Evolutionary conservation across 495 filamentous ascomycete genomes (phyloP).

Genomic region (Chaetomium cochliodes): DNA sequence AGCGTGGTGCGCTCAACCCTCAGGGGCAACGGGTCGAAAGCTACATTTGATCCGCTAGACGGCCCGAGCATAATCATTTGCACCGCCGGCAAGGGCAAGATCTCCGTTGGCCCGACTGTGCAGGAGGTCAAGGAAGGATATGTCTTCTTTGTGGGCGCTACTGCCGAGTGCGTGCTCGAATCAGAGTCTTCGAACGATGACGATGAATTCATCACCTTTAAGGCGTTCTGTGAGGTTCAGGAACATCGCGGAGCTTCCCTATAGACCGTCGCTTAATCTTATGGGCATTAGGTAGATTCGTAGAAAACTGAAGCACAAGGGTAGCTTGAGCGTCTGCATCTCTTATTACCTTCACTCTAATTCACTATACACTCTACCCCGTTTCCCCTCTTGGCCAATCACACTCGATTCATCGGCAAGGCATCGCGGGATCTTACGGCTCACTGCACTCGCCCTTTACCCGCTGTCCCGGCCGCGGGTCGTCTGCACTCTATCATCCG

Average conservation of each 20-base stretch:
- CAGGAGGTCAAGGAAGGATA: constrained; percentile 70
- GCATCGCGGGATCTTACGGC: not conserved
- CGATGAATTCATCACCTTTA: constrained; percentile 80
- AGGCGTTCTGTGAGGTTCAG: constrained; percentile 88
- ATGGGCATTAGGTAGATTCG: not conserved
- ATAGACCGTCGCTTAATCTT: not conserved
- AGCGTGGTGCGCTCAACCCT: constrained; percentile 81
- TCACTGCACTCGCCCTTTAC: not conserved
- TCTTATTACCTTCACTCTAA: not conserved
- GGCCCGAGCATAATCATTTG: constrained; percentile 93
- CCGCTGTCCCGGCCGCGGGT: not conserved
- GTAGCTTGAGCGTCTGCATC: not conserved
- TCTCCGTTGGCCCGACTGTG: constrained; percentile 70
- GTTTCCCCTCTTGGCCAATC: not conserved
- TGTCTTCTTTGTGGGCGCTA: constrained; percentile 92
- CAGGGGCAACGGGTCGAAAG: constrained; percentile 68
- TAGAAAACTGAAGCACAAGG: not conserved
- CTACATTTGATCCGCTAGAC: constrained; percentile 78
- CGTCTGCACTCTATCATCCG: constrained; percentile 2
- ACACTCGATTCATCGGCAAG: not conserved
- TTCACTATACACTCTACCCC: not conserved
- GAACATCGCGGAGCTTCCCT: constrained; percentile 34
- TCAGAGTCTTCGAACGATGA: constrained; percentile 54
- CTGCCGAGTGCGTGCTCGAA: constrained; percentile 78
- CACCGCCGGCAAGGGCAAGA: constrained; percentile 74